These are phyloP conservation scores for Ganoderma sinense DNA, from an alignment of 1,284 basidiomycete species.

Conservation along the genomic window DNA sequence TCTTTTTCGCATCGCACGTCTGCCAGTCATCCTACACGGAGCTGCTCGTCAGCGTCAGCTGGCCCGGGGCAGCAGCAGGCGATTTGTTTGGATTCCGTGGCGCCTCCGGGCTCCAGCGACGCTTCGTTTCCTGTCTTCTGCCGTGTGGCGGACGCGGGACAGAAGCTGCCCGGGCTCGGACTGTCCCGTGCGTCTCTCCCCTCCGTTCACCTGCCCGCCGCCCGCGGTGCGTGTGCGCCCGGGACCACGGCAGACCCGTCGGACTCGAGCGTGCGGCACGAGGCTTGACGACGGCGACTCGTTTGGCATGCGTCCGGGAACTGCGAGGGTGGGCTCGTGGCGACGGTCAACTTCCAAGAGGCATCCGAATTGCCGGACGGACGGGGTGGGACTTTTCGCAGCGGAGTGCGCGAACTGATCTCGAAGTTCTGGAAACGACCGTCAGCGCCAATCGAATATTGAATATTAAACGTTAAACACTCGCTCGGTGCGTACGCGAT, in stretches of 20 bases:
- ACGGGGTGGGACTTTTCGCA: background rate
- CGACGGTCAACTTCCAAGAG: background rate
- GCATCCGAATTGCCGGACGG: background rate
- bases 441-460: background rate
- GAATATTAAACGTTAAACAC: no score
- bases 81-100: constrained; percentile 1
- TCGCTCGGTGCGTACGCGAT: background rate
- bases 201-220: background rate
- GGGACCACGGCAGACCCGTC: no score
- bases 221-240: no score
- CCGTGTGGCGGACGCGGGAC: background rate
- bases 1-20: background rate
- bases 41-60: background rate
- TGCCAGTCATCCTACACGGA: no score
- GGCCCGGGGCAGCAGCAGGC: background rate
- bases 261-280: no score
- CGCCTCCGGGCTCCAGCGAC: background rate
- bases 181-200: background rate
- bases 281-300: background rate
- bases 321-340: background rate
- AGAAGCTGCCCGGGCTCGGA: background rate
- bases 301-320: background rate
- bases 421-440: background rate
- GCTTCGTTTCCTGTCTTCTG: constrained; percentile 1
- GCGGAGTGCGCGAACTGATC: background rate